phyloP scores from a whole-genome alignment of 148 eudicot genomes.

The Silene conica region DNA sequence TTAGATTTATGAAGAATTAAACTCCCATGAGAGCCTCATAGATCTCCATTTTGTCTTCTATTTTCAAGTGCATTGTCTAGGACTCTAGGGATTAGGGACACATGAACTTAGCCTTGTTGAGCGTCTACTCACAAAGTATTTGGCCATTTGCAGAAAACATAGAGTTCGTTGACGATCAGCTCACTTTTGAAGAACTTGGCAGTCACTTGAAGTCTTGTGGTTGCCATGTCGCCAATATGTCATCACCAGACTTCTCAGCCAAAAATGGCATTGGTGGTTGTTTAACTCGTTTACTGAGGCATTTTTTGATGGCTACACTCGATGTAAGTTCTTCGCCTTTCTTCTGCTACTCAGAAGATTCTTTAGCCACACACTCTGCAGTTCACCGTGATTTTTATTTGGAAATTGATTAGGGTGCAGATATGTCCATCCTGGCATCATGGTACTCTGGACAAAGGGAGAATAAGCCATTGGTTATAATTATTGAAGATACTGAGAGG shows the following conservation, averaged over 20 bases:
- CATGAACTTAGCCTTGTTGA: neutral
- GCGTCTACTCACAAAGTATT: constrained; percentile 2
- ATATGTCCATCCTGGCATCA: constrained; percentile 72
- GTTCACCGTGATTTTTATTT: constrained; percentile 12
- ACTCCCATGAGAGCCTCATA: neutral
- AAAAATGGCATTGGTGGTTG: constrained; percentile 86
- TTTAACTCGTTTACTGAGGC: constrained; percentile 56
- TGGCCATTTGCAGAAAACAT: constrained; percentile 53
- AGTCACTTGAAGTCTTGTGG: constrained; percentile 63
- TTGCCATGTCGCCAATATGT: constrained; percentile 77
- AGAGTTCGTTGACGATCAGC: constrained; percentile 86
- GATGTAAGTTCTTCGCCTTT: constrained; percentile 50
- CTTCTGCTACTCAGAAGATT: neutral
- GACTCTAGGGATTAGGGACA: neutral
- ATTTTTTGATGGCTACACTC: constrained; percentile 43
- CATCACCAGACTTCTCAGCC: constrained; percentile 68
- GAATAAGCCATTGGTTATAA: constrained; percentile 59
- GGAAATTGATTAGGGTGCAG: constrained; percentile 57
- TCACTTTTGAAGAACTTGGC: constrained; percentile 80
- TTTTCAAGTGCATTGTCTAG: neutral
- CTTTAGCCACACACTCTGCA: constrained; percentile 3
- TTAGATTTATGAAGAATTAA: neutral
- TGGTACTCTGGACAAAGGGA: constrained; percentile 70
- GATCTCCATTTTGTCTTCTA: neutral
- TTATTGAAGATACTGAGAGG: constrained; percentile 85